Evolutionary conservation across 2,329 filamentous ascomycete genomes (phyloP), one percentile per base, ranked within the genome.

Genomic region (Hymenotorrendiella dingleyae): DNA sequence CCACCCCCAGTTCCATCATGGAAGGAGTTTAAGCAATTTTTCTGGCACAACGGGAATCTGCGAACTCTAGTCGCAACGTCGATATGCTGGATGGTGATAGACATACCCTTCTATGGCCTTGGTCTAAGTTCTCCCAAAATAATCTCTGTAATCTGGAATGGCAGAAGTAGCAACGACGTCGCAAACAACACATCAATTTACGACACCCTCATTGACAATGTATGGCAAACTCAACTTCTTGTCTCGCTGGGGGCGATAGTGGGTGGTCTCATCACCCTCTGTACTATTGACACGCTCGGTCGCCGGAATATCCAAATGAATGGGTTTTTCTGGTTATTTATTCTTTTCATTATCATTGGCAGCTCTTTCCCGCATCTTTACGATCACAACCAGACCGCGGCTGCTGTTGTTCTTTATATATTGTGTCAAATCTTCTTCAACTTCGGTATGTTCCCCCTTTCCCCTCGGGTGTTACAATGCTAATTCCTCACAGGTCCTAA

Each of bases 51-150:
- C 26, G 65, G 64, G 14, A 72, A 73, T 46, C 68, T 69, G 63
- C 62, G 64, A 32, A 71, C 70, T 35, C 74, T 88, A 0, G 68
- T 87, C 26, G 85, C 84, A 14, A 91, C 86, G 11, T 54, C 52
- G 40, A 41, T 56, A n/a, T 56, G 54, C 40, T 56, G 54, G 54
- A 54, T 54, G 23, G 48, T 38, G 20, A 12, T 43, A 4, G 39
- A 52, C 24, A 17, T 47, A 26, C 21, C 36, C 22, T 37, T 80
- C 78, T 60, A 45, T 52, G 80, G 80, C 26, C 72, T 91, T 3
- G 80, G 82, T 19, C 69, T 91, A 24, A 90, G 89, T 58, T 45
- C 38, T 10, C 47, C 53, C 4, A 21, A 40, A 8, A 52, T 50
- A 11, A 49, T 54, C 8, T 35, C 35, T 12, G 36, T 22, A 3